phyloP scores from a whole-genome alignment of 441 rosid genomes.

The Populus hybrid region DNA sequence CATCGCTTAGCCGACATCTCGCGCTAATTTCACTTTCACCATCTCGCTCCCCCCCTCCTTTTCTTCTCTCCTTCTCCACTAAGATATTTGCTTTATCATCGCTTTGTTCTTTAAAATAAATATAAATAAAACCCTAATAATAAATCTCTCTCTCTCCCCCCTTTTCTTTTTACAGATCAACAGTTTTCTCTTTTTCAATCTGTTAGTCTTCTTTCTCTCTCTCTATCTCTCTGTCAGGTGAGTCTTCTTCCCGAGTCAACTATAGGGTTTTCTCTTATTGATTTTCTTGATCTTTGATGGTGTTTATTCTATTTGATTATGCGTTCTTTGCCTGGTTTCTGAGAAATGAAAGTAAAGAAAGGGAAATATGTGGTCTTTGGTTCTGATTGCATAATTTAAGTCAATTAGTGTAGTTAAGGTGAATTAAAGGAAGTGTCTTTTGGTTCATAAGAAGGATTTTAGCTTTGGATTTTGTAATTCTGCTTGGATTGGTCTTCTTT shows the following conservation, averaged over 20 bases:
- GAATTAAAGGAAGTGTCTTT: background rate
- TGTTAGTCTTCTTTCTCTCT: background rate
- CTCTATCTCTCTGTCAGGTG: slow-evolving; percentile 31
- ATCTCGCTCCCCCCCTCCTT: slow-evolving; percentile 10
- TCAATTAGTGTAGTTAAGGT: background rate
- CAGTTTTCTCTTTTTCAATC: background rate
- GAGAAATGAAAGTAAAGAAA: slow-evolving; percentile 3
- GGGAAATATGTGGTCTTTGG: too few relatives aligned
- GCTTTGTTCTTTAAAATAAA: background rate
- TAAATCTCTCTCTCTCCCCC: background rate
- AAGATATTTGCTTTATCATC: slow-evolving; percentile 22
- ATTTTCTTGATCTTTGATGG: background rate
- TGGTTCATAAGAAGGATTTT: background rate
- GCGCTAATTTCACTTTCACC: slow-evolving; percentile 7
- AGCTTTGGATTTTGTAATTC: background rate
- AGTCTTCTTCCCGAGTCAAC: slow-evolving; percentile 37
- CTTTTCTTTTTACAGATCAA: slow-evolving; percentile 12
- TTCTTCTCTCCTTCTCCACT: slow-evolving; percentile 23
- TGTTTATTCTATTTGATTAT: background rate
- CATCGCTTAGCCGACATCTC: slow-evolving; percentile 14
- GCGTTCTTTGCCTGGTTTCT: slow-evolving; percentile 13
- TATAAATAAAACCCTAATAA: slow-evolving; percentile 7
- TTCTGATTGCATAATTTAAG: background rate
- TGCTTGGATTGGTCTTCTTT: background rate
- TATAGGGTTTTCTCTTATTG: slow-evolving; percentile 25